Percentiles rank a stretch among this genome's conserved stretches.
These are phyloP conservation scores for Torrubiella hemipterigena DNA, from an alignment of 2,329 filamentous ascomycete species.

Conservation along the genomic window DNA sequence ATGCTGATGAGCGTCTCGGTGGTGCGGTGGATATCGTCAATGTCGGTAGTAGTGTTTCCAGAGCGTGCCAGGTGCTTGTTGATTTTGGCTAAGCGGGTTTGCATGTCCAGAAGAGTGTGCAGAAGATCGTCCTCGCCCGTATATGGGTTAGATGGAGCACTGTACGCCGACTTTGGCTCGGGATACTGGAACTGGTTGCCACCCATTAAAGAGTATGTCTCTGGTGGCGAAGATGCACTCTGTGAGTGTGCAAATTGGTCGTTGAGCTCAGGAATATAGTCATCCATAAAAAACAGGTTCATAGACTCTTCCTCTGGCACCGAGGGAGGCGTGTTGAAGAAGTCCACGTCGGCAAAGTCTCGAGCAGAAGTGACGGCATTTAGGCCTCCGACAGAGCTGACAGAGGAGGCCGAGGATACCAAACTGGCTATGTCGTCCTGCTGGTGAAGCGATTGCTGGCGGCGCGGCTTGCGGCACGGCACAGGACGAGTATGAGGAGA, in stretches of 20 bases:
- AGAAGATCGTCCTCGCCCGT: not conserved
- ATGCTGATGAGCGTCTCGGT: constrained; percentile 2
- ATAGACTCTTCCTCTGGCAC: not conserved
- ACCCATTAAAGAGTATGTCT: not conserved
- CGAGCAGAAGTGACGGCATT: not conserved
- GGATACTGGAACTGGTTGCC: not conserved
- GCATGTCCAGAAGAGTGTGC: not conserved
- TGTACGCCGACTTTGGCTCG: not conserved
- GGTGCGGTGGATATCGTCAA: constrained; percentile 5
- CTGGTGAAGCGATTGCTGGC: not conserved
- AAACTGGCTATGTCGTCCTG: no score
- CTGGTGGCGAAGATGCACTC: not conserved
- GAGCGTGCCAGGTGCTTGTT: not conserved
- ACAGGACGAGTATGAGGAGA: no score
- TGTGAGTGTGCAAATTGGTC: not conserved
- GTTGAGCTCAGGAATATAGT: constrained; percentile 1
- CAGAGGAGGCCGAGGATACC: no score
- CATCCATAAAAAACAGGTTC: constrained; percentile 3
- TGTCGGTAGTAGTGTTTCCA: not conserved
- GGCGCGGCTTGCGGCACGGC: no score
- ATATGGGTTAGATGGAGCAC: not conserved
- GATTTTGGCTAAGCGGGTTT: not conserved
- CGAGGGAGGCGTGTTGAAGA: constrained; percentile 1
- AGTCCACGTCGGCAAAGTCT: not conserved
- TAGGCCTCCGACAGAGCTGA: no score